phyloP scores from a whole-genome alignment of 257 asterid genomes.

The Asclepias syriaca region DNA sequence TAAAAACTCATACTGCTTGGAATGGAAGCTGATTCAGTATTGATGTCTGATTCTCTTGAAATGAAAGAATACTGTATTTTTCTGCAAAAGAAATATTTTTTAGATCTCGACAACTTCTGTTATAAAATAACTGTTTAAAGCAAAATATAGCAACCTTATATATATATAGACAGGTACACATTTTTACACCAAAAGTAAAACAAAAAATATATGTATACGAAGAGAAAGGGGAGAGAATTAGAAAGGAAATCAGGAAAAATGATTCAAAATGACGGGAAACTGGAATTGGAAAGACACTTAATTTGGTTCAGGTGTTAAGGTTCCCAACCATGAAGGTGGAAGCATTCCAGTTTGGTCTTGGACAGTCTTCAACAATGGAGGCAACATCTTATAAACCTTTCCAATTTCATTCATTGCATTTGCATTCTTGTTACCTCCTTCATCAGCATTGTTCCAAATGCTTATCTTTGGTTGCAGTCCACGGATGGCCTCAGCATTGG shows the following conservation, averaged over 20 bases:
- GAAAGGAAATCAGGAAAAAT: background rate
- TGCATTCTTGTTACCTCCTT: background rate
- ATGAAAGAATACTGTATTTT: background rate
- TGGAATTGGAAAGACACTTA: background rate
- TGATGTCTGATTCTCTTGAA: too few species aligned
- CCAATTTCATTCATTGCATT: slow-evolving; percentile 5
- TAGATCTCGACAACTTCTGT: too few species aligned
- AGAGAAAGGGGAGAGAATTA: background rate
- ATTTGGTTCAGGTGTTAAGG: background rate
- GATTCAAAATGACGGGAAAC: background rate
- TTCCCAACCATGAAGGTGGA: slow-evolving; percentile 11
- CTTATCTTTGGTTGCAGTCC: slow-evolving; percentile 7
- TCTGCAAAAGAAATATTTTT: too few species aligned
- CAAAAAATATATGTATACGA: background rate
- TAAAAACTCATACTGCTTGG: too few species aligned
- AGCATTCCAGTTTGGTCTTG: slow-evolving; percentile 10
- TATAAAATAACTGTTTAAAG: background rate
- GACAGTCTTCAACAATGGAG: slow-evolving; percentile 5
- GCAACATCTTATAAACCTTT: slow-evolving; percentile 6
- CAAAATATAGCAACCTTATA: background rate
- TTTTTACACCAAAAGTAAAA: background rate
- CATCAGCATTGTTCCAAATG: background rate
- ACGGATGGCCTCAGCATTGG: slow-evolving; percentile 7
- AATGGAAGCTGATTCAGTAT: too few species aligned
- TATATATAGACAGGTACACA: background rate